These are phyloP conservation scores for Yamadazyma atmosphaerica DNA, from an alignment of 1,139 yeast genomes.

Conservation along the genomic window DNA sequence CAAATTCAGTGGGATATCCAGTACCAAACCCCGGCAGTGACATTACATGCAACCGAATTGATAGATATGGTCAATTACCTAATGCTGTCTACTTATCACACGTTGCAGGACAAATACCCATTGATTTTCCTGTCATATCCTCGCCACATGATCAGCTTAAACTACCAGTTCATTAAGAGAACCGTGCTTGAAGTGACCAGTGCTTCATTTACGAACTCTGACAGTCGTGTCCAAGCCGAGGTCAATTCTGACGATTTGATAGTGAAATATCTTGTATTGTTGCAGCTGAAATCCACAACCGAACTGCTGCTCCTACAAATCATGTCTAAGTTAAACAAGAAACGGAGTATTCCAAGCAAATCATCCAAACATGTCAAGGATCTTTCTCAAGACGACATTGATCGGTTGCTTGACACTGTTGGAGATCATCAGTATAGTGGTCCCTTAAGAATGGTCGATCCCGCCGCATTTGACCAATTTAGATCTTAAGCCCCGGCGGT, in stretches of 20 bases:
- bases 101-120: conserved; percentile 33
- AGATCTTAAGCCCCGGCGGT: too few relatives aligned
- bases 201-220: background rate
- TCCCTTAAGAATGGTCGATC: too few relatives aligned
- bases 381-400: too few relatives aligned
- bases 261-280: background rate
- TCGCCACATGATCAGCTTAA: conserved; percentile 25
- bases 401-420: too few relatives aligned
- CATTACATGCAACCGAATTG: conserved; percentile 7
- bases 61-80: conserved; percentile 28
- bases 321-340: background rate
- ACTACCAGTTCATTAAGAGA: conserved; percentile 19
- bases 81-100: conserved; percentile 27
- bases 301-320: background rate
- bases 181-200: background rate
- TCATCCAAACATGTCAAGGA: background rate
- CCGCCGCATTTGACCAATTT: too few relatives aligned
- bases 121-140: conserved; percentile 40
- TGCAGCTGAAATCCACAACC: background rate
- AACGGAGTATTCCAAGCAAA: background rate
- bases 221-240: background rate
- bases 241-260: background rate
- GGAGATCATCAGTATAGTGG: too few relatives aligned
- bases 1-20: conserved; percentile 3
- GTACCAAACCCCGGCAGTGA: background rate